These are phyloP conservation scores for Acanthamoeba lenticulata DNA, from an alignment of 208 protist genomes.

Conservation along the genomic window DNA sequence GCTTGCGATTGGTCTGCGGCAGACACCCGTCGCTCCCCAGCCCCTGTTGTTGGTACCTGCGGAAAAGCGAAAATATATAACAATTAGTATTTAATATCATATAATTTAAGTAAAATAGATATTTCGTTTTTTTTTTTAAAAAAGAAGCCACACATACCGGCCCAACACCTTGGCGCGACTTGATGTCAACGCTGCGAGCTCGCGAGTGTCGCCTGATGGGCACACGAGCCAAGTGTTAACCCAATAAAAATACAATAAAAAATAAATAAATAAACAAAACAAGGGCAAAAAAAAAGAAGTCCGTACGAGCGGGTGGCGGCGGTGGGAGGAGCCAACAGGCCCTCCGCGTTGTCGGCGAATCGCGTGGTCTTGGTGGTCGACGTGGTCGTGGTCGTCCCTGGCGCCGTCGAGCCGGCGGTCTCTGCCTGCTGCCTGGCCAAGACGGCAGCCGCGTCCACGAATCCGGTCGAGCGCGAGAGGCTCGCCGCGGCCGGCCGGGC, in stretches of 20 bases:
- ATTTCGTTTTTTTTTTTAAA: no score
- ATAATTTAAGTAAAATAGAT: neutral
- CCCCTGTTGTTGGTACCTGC: no score
- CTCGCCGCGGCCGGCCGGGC: neutral
- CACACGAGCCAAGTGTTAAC: no score
- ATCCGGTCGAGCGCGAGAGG: neutral
- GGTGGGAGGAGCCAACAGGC: neutral
- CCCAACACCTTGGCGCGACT: neutral
- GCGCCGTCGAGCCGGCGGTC: no score
- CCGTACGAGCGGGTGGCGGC: no score
- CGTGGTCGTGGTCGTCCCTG: no score
- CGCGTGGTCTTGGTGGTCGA: neutral
- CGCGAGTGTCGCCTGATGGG: no score
- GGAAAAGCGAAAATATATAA: no score
- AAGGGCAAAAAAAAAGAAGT: no score
- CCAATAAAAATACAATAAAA: no score
- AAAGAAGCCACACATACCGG: neutral
- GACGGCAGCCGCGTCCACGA: neutral
- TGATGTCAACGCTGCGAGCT: conserved; percentile 1
- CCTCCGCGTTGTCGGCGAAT: neutral
- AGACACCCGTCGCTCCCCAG: neutral
- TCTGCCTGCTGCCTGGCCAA: neutral
- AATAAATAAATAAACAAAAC: no score
- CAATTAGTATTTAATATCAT: no score
- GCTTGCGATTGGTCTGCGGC: neutral